A percentile compares a stretch with the other conserved stretches of the same genome.
These are phyloP conservation scores for Miscanthus sacchariflorus DNA, from an alignment of 202 grass and related monocot species.

Conservation along the genomic window DNA sequence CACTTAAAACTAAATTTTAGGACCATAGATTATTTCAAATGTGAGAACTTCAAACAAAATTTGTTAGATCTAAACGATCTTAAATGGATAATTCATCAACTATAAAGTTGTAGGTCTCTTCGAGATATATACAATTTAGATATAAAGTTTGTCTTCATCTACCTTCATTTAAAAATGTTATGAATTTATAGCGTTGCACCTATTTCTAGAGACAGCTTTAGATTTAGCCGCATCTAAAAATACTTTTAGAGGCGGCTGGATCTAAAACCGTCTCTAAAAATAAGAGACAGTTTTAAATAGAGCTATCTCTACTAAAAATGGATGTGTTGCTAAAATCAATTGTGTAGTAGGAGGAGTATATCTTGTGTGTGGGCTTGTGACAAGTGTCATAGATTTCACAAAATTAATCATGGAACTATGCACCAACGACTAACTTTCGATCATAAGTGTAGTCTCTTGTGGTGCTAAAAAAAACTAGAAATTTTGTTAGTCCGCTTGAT, in stretches of 20 bases:
- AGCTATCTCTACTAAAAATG: not conserved
- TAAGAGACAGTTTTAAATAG: not conserved
- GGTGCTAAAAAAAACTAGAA: not conserved
- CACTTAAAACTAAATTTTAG: not conserved
- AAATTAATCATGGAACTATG: not conserved
- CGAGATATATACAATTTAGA: not conserved
- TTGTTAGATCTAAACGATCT: not conserved
- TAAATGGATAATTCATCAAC: not conserved
- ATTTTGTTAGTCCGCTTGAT: not conserved
- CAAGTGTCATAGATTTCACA: not conserved
- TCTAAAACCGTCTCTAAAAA: no score
- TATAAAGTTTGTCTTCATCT: not conserved
- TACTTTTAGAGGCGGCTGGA: not conserved
- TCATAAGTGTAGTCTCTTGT: not conserved
- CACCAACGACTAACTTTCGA: not conserved
- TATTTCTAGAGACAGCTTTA: not conserved
- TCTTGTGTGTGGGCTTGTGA: not conserved
- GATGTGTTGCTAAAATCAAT: not conserved
- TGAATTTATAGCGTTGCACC: not conserved
- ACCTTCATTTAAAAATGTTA: not conserved
- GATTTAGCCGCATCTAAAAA: no score
- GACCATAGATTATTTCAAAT: not conserved
- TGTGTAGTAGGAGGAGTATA: not conserved
- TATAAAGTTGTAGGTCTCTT: not conserved
- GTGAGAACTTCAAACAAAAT: not conserved